Base-by-base conservation (phyloP, 257 asterid species). In the Jaltomata sinuosa region DNA sequence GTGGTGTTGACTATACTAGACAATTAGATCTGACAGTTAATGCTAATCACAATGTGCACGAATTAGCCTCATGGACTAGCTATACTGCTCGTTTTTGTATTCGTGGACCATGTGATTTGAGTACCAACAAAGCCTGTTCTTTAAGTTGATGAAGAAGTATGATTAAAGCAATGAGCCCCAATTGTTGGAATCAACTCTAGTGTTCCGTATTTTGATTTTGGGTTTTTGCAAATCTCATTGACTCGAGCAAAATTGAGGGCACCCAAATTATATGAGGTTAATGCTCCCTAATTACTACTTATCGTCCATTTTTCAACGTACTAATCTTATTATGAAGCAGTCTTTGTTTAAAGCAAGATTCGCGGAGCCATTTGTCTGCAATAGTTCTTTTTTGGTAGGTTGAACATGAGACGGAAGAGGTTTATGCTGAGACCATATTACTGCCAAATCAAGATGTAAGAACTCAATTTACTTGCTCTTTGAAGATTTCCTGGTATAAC, bases 371-470 rank as follows among this genome's bases (percentile, higher is more conserved):
- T 61, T 61, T 62, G 2, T 62, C 11, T 62, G 21, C 45, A 61
- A 32, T 29, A 61, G 21, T 74, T 81, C 55, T 74, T 84, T 27
- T 47, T 83, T 4, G 89, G 86, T 55, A 94, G 98, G 98, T 93
- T 84, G 95, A 94, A 77, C 87, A 87, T 68, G 98, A 91, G 84
- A 90, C 94, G 9, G 97, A 94, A 85, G 97, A 94, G 87, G 97
- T 89, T 85, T 94, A 89, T 85, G 97, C 95, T 2, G 94, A 91
- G 84, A 91, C 90, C 83, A 79, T 88, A 67, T 90, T 94, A 92
- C 80, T 93, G 87, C 97, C 97, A 2, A 92, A 91, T 82, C 19
- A 88, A 59, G 88, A 90, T 54, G 97, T 94, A 90, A 91, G 94
- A 77, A 67, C 84, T 83, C 45, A 29, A 40, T 27, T 62, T 76